These are phyloP conservation scores for Phytophthora kernoviae DNA, from an alignment of 352 stramenopile genomes.

Conservation along the genomic window DNA sequence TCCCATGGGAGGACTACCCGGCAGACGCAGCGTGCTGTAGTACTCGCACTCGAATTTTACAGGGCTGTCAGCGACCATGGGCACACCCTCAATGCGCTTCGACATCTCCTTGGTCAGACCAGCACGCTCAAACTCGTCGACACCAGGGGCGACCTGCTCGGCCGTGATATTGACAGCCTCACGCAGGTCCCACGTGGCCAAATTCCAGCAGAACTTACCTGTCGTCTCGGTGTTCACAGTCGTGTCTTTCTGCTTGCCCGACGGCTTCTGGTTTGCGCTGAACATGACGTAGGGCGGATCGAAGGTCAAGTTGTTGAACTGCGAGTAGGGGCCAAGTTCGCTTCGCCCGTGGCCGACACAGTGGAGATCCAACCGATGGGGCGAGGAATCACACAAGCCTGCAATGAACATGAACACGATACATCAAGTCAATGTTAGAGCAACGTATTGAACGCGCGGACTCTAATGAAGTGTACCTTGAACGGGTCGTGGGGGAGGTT, in stretches of 20 bases:
- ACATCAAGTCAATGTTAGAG: not conserved
- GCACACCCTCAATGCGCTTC: conserved; percentile 26
- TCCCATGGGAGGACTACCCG: conserved; percentile 36
- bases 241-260: conserved; percentile 35
- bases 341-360: conserved; percentile 22
- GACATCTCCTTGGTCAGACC: conserved; percentile 36
- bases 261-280: conserved; percentile 37
- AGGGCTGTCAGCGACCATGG: conserved; percentile 40
- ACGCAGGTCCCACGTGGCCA: conserved; percentile 32
- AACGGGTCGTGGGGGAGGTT: conserved; percentile 39
- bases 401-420: not conserved
- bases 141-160: conserved; percentile 25
- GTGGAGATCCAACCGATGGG: conserved; percentile 41
- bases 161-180: conserved; percentile 37
- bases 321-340: conserved; percentile 36
- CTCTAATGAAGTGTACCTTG: conserved; percentile 7
- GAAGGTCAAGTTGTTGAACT: conserved; percentile 42
- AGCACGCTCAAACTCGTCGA: conserved; percentile 37
- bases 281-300: conserved; percentile 42
- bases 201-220: conserved; percentile 36
- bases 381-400: conserved; percentile 28
- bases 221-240: conserved; percentile 31
- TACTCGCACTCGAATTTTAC: conserved; percentile 42
- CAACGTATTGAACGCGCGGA: not conserved
- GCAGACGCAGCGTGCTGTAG: conserved; percentile 38